Conservation (phyloP, 2,329 filamentous ascomycete genomes). For the Cladophialophora carrionii region DNA sequence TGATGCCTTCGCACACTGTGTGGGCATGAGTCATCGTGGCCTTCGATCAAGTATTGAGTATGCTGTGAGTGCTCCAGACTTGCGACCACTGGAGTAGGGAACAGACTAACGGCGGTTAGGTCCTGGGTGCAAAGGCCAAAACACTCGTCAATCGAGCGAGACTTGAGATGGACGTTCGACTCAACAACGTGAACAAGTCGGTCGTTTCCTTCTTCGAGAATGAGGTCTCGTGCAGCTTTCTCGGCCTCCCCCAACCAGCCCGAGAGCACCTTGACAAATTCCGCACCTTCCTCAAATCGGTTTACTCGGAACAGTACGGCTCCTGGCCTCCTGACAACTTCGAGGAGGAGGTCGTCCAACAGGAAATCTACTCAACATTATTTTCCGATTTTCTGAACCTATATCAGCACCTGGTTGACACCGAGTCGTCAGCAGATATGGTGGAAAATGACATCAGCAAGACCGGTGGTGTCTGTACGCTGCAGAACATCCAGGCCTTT, state of each 20-base stretch:
- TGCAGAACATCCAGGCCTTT: slow-evolving; percentile 70
- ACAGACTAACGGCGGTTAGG: slow-evolving; percentile 38
- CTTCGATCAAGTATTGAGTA: slow-evolving; percentile 36
- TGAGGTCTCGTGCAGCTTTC: slow-evolving; percentile 66
- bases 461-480: slow-evolving; percentile 67
- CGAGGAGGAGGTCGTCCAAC: slow-evolving; percentile 58
- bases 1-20: slow-evolving; percentile 75
- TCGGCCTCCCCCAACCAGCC: slow-evolving; percentile 66
- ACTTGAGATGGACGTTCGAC: slow-evolving; percentile 66
- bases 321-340: slow-evolving; percentile 68
- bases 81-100: not conserved
- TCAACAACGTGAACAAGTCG: slow-evolving; percentile 61
- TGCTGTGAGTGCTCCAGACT: slow-evolving; percentile 22
- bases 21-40: slow-evolving; percentile 63
- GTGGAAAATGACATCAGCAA: slow-evolving; percentile 59
- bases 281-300: slow-evolving; percentile 67
- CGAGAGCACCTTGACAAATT: slow-evolving; percentile 73
- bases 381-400: slow-evolving; percentile 70
- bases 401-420: slow-evolving; percentile 72
- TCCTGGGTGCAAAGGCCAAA: slow-evolving; percentile 57
- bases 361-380: slow-evolving; percentile 64
- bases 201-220: slow-evolving; percentile 71
- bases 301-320: slow-evolving; percentile 69
- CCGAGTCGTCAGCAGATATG: slow-evolving; percentile 41
- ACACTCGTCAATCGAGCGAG: slow-evolving; percentile 67